Evolutionary conservation across 1,284 basidiomycete genomes (phyloP), one percentile per base, ranked within the genome.

Genomic region (Tilletiopsis washingtonensis): DNA sequence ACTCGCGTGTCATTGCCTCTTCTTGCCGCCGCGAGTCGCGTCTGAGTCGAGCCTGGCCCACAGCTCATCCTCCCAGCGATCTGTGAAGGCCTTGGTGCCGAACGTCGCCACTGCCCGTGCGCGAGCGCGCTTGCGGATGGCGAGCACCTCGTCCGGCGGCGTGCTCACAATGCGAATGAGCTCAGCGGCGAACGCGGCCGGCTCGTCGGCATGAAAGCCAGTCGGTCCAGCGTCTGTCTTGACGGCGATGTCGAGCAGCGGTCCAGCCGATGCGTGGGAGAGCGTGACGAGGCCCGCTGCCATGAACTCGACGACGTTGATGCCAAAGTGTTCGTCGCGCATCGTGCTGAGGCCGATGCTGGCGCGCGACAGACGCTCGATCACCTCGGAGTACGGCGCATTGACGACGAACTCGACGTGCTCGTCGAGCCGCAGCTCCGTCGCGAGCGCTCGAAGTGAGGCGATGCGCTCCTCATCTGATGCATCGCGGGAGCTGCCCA

Each of bases 271-370:
- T 0, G 86, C 87, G 70, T 99, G 91, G 0, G 86, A 84, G 3
- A 98, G 81, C 0, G 93, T 89, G 17, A 98, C 86, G 2, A 93
- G 80, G 0, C 93, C 93, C 0, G 93, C 88, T 2, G 91, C 51
- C 91, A 97, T 93, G 64, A 88, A 93, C 73, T 99, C 93, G 6
- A 98, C 93, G 17, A 99, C 81, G 64, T 91, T 94, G 73, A 99
- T 98, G 1, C 94, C 94, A 63, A 98, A 98, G 73, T 99, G 93
- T 74, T 99, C 94, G 69, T 98, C 91, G 1, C 91, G 82, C 93
- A 99, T 99, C 3, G 93, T 97, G 68, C 88, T 93, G 21, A 97
- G 72, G 0, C 94, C 93, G 4, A 96, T 79, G 52, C 84, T 86
- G 0, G 90, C 84, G 14, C 75, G 75, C 1, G 82, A 80, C 1